Base-by-base conservation (phyloP, 2,329 filamentous ascomycete genomes). In the Fusarium sp. region DNA sequence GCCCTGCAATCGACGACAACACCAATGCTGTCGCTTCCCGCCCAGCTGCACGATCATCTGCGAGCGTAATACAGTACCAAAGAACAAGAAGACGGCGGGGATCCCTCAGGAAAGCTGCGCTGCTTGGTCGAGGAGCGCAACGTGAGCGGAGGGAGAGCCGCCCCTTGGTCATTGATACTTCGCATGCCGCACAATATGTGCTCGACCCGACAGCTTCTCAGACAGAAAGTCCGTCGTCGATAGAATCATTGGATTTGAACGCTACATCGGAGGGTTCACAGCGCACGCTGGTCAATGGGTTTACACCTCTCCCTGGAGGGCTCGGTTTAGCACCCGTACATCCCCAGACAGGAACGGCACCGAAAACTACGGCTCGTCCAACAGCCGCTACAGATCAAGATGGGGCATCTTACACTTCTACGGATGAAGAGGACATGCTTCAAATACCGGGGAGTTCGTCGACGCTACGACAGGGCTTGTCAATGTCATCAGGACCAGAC, bases 21-120 rank as follows among this genome's bases (percentile, higher is more conserved):
- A 66, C 70, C 50, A 72, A 72, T 25, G 67, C 77, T 65, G 71
- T 80, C 72, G 79, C 79, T 67, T 81, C 71, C 67, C 65, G 64
- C 40, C 50, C 64, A 47, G 73, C 65, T 45, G 67, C 44, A 45
- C 74, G 72, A 59, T 69, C 72, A 59, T 76, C 75, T 58, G 73
- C 69, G 47, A 76, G 70, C 57, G 71, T 75, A 35, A 70, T 73
- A 46, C 81, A 81, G 73, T 83, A 79, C 75, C 83, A 78, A 76
- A 84, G 78, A 81, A 84, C 71, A 78, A 86, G 93, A 56, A 89
- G 90, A 72, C 88, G 94, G 62, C 92, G 92, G 76, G 94, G 93
- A 6, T 97, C 94, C 13, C 82, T 97, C 76, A 87, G 94, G 62
- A 97, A 97, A 79, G 93, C 92, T 13, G 94, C 93, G 25, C 83